phyloP scores from a whole-genome alignment of 441 rosid species.

The Croton setiger region DNA sequence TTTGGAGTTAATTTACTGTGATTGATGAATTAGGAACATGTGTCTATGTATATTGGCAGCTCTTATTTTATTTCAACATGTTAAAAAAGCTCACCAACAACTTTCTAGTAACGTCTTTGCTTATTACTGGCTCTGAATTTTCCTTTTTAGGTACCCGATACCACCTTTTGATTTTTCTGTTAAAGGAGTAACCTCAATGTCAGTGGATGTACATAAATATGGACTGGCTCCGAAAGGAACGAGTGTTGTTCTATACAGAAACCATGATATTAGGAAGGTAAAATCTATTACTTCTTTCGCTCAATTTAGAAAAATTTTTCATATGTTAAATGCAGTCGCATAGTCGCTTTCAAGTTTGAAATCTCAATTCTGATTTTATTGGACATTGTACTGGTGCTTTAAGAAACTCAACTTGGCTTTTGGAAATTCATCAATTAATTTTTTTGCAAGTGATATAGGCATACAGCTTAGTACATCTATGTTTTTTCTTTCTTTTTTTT shows the following conservation, averaged over 20 bases:
- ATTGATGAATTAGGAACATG: not conserved
- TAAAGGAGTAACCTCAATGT: conserved; percentile 86
- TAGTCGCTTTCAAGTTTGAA: conserved; percentile 5
- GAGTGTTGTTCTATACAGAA: conserved; percentile 85
- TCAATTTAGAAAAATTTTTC: conserved; percentile 11
- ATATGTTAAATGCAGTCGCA: conserved; percentile 1
- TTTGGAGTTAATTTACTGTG: not conserved
- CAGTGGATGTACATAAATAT: conserved; percentile 92
- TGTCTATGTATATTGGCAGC: not conserved
- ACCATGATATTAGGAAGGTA: conserved; percentile 97
- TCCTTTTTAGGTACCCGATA: conserved; percentile 58
- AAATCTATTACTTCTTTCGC: not conserved
- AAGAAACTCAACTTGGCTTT: not conserved
- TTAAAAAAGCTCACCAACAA: not conserved
- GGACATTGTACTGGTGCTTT: not conserved
- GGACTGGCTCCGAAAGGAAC: conserved; percentile 99
- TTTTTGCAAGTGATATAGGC: not conserved
- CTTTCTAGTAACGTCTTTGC: not conserved
- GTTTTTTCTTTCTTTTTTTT: not conserved
- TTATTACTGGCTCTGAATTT: conserved; percentile 2
- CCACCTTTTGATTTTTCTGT: conserved; percentile 90
- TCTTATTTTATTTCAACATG: not conserved
- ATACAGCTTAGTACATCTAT: not conserved
- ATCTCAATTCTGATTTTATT: not conserved
- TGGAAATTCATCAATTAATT: conserved; percentile 4